Percentiles rank a stretch among this genome's conserved stretches.
phyloP scores from a whole-genome alignment of 2,329 filamentous ascomycete genomes.

The Penicillium sp. region DNA sequence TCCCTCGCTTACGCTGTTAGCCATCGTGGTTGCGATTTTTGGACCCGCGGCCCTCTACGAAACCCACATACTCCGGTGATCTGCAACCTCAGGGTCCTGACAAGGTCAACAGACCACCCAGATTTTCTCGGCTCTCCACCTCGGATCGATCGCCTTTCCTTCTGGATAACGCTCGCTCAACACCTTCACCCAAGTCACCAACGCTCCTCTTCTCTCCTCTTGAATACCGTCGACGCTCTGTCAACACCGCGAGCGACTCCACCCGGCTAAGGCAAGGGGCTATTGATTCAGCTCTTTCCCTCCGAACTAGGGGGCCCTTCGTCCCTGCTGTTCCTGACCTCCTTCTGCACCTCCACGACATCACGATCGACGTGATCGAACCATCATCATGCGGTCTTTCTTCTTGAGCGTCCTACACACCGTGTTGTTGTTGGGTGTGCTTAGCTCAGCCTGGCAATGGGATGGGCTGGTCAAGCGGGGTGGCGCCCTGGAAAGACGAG shows the following conservation, averaged over 20 bases:
- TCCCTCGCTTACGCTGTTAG: background rate
- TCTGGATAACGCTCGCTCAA: background rate
- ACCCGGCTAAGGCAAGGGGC: slow-evolving; percentile 18
- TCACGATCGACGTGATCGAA: slow-evolving; percentile 4
- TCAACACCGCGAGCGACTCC: slow-evolving; percentile 5
- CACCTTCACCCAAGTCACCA: background rate
- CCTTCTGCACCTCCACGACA: slow-evolving; percentile 1
- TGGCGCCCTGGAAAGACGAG: slow-evolving; percentile 27
- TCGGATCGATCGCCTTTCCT: slow-evolving; percentile 7
- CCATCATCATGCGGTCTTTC: slow-evolving; percentile 35
- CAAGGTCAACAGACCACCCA: slow-evolving; percentile 7
- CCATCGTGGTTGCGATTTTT: slow-evolving; percentile 3
- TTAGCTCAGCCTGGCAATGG: slow-evolving; percentile 35
- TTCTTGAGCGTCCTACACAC: slow-evolving; percentile 36
- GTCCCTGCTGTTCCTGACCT: slow-evolving; percentile 4
- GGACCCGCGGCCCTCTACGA: background rate
- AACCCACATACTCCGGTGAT: slow-evolving; percentile 18
- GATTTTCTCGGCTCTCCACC: slow-evolving; percentile 15
- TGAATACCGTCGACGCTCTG: background rate
- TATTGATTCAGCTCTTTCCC: slow-evolving; percentile 14
- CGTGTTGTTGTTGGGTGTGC: slow-evolving; percentile 34
- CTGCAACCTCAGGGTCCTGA: slow-evolving; percentile 20
- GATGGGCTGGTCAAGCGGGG: slow-evolving; percentile 21
- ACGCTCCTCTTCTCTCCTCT: background rate
- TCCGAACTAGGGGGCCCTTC: slow-evolving; percentile 12